Conservation (phyloP, 345 rosid genomes). For the Rhodamnia argentea region DNA sequence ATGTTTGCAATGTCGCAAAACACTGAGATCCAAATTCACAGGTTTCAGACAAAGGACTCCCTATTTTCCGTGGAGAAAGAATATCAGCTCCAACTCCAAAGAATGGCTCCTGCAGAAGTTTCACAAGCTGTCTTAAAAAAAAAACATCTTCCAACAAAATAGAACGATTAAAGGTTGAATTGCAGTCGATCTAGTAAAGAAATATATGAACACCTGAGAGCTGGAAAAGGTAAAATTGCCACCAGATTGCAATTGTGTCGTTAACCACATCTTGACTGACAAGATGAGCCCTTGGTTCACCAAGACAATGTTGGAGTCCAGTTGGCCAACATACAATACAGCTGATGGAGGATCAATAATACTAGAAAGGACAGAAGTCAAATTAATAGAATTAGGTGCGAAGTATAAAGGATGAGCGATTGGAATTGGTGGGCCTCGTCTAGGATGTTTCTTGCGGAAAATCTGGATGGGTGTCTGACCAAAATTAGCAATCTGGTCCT, state of each 20-base stretch:
- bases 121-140: neutral
- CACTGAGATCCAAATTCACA: slow-evolving; percentile 77
- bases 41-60: slow-evolving; percentile 74
- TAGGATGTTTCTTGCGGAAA: slow-evolving; percentile 89
- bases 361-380: slow-evolving; percentile 59
- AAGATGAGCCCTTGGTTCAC: slow-evolving; percentile 83
- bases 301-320: slow-evolving; percentile 74
- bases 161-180: neutral
- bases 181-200: neutral
- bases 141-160: neutral
- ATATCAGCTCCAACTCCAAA: slow-evolving; percentile 92
- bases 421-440: slow-evolving; percentile 97
- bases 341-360: slow-evolving; percentile 56
- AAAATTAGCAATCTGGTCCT: slow-evolving; percentile 96
- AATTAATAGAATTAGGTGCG: slow-evolving; percentile 82
- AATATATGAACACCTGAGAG: slow-evolving; percentile 44
- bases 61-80: slow-evolving; percentile 80
- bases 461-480: slow-evolving; percentile 98
- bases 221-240: slow-evolving; percentile 93
- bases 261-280: slow-evolving; percentile 91
- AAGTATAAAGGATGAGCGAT: slow-evolving; percentile 87
- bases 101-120: slow-evolving; percentile 70
- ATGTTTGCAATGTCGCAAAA: slow-evolving; percentile 67
- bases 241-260: slow-evolving; percentile 86
- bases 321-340: slow-evolving; percentile 52